phyloP scores from a whole-genome alignment of 495 filamentous ascomycete genomes.

The Trichoderma reesei region DNA sequence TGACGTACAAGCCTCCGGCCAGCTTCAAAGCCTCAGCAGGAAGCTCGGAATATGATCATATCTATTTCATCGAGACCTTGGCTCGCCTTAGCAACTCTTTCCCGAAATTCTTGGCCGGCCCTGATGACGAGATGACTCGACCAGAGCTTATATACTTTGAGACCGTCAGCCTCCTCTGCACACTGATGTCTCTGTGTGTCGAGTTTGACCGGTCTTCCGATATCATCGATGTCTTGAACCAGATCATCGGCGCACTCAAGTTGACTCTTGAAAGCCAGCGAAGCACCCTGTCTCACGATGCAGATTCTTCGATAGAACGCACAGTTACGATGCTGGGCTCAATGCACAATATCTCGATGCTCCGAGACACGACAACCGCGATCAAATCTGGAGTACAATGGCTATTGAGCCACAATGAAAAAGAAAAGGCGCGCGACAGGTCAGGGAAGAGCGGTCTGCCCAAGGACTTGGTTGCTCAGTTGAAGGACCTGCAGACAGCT shows the following conservation, averaged over 20 bases:
- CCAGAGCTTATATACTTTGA: constrained; percentile 17
- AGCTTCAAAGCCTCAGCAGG: constrained; percentile 30
- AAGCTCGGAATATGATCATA: constrained; percentile 25
- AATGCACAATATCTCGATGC: constrained; percentile 22
- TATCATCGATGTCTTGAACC: neutral
- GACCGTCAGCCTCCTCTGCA: constrained; percentile 11
- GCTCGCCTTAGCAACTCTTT: constrained; percentile 24
- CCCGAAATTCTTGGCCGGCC: constrained; percentile 20
- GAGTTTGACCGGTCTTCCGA: constrained; percentile 1
- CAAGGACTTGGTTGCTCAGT: constrained; percentile 27
- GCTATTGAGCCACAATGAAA: constrained; percentile 24
- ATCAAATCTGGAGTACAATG: constrained; percentile 26
- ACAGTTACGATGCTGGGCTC: constrained; percentile 13
- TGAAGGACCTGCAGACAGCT: constrained; percentile 25
- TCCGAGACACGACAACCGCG: constrained; percentile 29
- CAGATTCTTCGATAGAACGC: neutral
- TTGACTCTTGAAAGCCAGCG: neutral
- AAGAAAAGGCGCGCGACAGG: constrained; percentile 28
- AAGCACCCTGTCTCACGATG: neutral
- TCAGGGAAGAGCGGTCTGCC: constrained; percentile 24
- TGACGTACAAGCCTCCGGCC: constrained; percentile 31
- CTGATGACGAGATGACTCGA: constrained; percentile 17
- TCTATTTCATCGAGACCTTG: constrained; percentile 23
- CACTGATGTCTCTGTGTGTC: neutral
- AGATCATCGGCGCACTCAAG: neutral